Evolutionary conservation across 2,329 filamentous ascomycete genomes (phyloP).

Genomic region (Albophoma yamanashiensis): DNA sequence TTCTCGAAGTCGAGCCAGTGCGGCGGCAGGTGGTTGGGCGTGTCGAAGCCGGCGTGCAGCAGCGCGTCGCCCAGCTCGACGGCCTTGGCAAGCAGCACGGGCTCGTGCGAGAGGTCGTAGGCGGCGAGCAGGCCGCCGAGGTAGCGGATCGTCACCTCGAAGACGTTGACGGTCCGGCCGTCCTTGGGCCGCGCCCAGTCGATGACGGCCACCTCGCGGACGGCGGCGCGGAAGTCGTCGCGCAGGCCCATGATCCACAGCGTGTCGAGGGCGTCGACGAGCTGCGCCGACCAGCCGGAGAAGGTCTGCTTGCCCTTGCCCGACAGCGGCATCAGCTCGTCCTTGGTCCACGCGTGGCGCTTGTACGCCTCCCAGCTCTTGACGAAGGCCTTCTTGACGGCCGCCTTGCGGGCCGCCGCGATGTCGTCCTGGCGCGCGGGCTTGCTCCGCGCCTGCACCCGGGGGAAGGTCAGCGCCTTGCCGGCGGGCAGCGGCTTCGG

Average conservation of each 20-base stretch:
- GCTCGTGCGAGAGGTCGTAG: conserved; percentile 38
- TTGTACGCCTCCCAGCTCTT: conserved; percentile 43
- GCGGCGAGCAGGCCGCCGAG: conserved; percentile 41
- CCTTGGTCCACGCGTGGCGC: conserved; percentile 42
- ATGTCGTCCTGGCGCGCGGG: conserved; percentile 24
- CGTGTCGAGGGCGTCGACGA: conserved; percentile 49
- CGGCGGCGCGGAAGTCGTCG: conserved; percentile 42
- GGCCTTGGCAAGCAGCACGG: conserved; percentile 36
- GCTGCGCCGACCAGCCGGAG: conserved; percentile 45
- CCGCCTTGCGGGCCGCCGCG: conserved; percentile 22
- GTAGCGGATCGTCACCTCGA: conserved; percentile 51
- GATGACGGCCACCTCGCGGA: conserved; percentile 35
- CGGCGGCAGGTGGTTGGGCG: conserved; percentile 39
- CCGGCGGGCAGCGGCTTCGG: conserved; percentile 23
- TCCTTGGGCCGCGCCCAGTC: conserved; percentile 40
- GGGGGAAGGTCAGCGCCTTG: conserved; percentile 18
- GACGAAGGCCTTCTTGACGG: conserved; percentile 27
- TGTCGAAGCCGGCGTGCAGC: conserved; percentile 43
- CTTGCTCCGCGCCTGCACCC: conserved; percentile 31
- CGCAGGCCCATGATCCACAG: conserved; percentile 49
- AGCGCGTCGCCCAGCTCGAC: conserved; percentile 43
- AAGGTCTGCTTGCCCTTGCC: conserved; percentile 35
- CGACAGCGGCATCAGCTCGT: conserved; percentile 42
- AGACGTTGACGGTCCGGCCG: conserved; percentile 38
- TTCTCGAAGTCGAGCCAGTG: conserved; percentile 33